A percentile compares a stretch with the other conserved stretches of the same genome.
These are phyloP conservation scores for Penicillium decumbens DNA, from an alignment of 2,329 filamentous ascomycete genomes.

Conservation along the genomic window DNA sequence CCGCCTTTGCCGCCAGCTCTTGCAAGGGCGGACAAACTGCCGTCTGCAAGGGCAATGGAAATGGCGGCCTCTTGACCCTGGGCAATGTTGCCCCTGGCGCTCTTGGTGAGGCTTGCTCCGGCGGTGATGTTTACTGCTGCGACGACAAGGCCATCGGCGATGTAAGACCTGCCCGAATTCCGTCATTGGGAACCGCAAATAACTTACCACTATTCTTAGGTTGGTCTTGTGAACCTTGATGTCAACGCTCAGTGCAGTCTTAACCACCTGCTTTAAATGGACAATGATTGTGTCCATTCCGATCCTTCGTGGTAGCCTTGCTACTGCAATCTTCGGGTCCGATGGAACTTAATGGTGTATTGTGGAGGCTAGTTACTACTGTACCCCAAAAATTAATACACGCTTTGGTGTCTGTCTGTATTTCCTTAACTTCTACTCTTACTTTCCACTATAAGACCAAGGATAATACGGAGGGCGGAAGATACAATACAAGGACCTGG, in stretches of 20 bases:
- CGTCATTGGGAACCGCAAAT: no score
- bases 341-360: background rate
- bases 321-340: background rate
- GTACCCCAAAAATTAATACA: background rate
- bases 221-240: constrained; percentile 9
- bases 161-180: background rate
- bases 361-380: background rate
- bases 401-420: no score
- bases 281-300: background rate
- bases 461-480: no score
- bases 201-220: background rate
- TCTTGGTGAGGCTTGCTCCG: constrained; percentile 3
- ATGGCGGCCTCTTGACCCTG: constrained; percentile 5
- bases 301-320: background rate
- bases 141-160: background rate
- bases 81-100: constrained; percentile 7
- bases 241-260: constrained; percentile 11
- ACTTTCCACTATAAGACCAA: no score
- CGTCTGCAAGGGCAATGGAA: constrained; percentile 8
- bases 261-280: constrained; percentile 10
- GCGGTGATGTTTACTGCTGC: constrained; percentile 12
- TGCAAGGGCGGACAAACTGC: constrained; percentile 4
- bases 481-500: no score
- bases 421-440: no score
- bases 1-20: background rate